Conservation (phyloP, 495 filamentous ascomycete genomes). For the Clohesyomyces aquaticus region DNA sequence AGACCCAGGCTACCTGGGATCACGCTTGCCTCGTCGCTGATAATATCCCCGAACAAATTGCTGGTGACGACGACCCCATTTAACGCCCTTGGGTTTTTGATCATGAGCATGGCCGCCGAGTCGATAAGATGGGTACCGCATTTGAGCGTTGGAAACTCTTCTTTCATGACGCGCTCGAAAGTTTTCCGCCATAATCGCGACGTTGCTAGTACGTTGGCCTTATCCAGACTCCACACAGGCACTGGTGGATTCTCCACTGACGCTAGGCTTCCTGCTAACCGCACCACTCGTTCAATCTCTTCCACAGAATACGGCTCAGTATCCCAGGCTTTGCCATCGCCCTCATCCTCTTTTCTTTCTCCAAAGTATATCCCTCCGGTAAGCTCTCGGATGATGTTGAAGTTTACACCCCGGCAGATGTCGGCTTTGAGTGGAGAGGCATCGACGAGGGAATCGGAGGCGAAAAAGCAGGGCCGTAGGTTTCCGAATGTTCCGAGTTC, state of each 20-base stretch:
- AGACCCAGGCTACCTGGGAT: conserved; percentile 92
- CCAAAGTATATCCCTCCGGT: conserved; percentile 98
- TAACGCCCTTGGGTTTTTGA: conserved; percentile 87
- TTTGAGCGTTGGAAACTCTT: conserved; percentile 88
- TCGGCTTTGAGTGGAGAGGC: conserved; percentile 86
- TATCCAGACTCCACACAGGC: conserved; percentile 88
- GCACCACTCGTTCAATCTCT: conserved; percentile 88
- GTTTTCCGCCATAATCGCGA: conserved; percentile 87
- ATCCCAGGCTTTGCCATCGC: conserved; percentile 77
- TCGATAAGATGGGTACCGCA: conserved; percentile 92
- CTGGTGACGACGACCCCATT: conserved; percentile 94
- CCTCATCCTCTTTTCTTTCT: conserved; percentile 84
- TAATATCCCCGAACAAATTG: conserved; percentile 97
- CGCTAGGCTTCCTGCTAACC: conserved; percentile 82
- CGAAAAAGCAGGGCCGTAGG: conserved; percentile 96
- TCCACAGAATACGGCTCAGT: conserved; percentile 84
- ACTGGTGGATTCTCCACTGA: conserved; percentile 76
- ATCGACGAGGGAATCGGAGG: conserved; percentile 83
- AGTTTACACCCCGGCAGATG: conserved; percentile 85
- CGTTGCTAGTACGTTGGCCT: conserved; percentile 96
- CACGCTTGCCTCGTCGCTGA: conserved; percentile 93
- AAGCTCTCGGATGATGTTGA: conserved; percentile 92
- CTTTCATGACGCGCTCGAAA: conserved; percentile 75
- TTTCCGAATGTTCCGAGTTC: conserved; percentile 95
- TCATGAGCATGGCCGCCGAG: conserved; percentile 94